These are phyloP conservation scores for Pisolithus microcarpus DNA, from an alignment of 768 basidiomycete species.

Conservation along the genomic window DNA sequence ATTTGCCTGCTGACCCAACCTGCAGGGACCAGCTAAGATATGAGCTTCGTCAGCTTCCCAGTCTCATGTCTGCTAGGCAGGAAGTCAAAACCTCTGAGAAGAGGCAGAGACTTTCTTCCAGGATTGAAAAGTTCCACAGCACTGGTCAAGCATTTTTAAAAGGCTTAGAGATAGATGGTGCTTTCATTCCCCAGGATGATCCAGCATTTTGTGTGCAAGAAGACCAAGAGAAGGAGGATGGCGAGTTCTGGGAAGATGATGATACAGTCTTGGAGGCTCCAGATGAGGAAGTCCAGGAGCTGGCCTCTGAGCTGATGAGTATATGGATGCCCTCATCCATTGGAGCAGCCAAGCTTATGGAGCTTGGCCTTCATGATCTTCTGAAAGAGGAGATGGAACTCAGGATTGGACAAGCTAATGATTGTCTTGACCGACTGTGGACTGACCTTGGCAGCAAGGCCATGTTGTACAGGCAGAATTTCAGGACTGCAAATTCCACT, in stretches of 20 bases:
- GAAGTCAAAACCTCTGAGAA: not conserved
- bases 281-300: not conserved
- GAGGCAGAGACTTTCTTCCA: not conserved
- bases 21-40: not conserved
- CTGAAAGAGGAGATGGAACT: conserved; percentile 1
- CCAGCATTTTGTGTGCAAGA: not conserved
- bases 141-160: not conserved
- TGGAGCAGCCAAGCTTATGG: not conserved
- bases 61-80: not conserved
- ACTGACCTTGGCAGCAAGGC: conserved; percentile 1
- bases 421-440: not conserved
- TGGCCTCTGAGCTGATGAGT: not conserved
- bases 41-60: not conserved
- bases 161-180: not conserved
- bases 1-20: not conserved
- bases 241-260: not conserved
- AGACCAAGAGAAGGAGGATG: not conserved
- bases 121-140: not conserved
- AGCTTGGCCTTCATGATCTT: not conserved
- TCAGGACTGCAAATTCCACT: not conserved
- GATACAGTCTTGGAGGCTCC: not conserved
- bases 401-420: conserved; percentile 2
- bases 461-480: conserved; percentile 1
- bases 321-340: conserved; percentile 4
- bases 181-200: not conserved